phyloP scores from a whole-genome alignment of 495 filamentous ascomycete genomes.

The Talaromyces borbonicus region DNA sequence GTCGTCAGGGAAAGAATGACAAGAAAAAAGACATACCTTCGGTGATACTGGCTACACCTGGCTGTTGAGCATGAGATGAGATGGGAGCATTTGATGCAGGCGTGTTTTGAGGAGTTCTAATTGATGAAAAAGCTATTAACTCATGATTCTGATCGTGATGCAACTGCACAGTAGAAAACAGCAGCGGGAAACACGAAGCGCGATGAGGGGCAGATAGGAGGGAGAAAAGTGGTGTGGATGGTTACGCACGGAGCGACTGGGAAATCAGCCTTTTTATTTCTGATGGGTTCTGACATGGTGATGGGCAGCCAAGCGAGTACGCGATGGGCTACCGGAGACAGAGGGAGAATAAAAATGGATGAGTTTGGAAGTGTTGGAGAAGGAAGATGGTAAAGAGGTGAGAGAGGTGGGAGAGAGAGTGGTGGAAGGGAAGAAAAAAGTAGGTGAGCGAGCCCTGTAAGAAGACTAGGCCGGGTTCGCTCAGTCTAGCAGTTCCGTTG shows the following conservation, averaged over 20 bases:
- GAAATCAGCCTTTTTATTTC: conserved; percentile 78
- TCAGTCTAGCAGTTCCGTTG: conserved; percentile 16
- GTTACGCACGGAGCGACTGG: conserved; percentile 70
- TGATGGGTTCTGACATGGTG: conserved; percentile 83
- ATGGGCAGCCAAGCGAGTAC: conserved; percentile 6
- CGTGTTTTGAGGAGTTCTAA: conserved; percentile 90
- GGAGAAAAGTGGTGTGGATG: conserved; percentile 5
- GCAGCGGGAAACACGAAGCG: background rate
- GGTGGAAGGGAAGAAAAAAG: conserved; percentile 17
- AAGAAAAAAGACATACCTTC: conserved; percentile 60
- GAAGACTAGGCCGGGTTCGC: conserved; percentile 30
- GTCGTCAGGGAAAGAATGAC: conserved; percentile 3
- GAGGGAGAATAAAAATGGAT: background rate
- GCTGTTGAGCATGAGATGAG: conserved; percentile 93
- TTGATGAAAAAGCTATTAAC: conserved; percentile 9
- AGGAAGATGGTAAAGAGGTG: background rate
- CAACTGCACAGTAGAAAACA: background rate
- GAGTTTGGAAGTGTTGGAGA: background rate
- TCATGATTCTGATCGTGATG: no score
- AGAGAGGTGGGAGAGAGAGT: conserved; percentile 15
- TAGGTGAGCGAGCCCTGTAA: no score
- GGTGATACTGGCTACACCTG: conserved; percentile 88
- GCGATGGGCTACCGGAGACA: conserved; percentile 6
- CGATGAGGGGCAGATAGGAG: conserved; percentile 7
- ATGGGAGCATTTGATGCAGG: conserved; percentile 92